A percentile compares a stretch with the other conserved stretches of the same genome.
Conservation (phyloP, 2,329 filamentous ascomycete species). For the Aspergillus sp. region DNA sequence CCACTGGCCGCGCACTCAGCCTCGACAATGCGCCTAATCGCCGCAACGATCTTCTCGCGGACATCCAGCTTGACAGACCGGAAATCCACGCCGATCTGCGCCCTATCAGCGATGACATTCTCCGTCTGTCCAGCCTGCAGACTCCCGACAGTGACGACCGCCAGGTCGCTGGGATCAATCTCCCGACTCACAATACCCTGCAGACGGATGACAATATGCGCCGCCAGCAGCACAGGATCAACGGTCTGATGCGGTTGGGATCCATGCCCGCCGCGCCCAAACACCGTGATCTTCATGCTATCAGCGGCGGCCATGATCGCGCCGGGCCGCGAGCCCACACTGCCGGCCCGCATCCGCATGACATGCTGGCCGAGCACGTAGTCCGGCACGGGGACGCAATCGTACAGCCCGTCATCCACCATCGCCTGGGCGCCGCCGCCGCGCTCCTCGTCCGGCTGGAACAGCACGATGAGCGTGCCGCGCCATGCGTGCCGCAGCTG, state of each 20-base stretch:
- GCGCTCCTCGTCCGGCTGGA: constrained; percentile 67
- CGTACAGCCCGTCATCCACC: constrained; percentile 58
- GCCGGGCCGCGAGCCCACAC: constrained; percentile 36
- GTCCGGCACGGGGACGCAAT: constrained; percentile 53
- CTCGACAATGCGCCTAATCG: constrained; percentile 54
- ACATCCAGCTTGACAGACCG: constrained; percentile 47
- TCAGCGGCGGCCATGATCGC: constrained; percentile 45
- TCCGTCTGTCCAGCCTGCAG: constrained; percentile 59
- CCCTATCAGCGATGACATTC: constrained; percentile 58
- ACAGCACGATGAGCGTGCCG: constrained; percentile 62
- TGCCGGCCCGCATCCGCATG: constrained; percentile 44
- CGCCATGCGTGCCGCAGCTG: constrained; percentile 50
- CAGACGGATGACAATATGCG: constrained; percentile 54
- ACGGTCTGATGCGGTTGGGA: constrained; percentile 55
- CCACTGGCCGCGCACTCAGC: constrained; percentile 54
- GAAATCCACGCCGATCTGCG: constrained; percentile 55
- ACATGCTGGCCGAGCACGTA: constrained; percentile 58
- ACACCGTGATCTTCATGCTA: constrained; percentile 52
- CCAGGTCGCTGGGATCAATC: constrained; percentile 51
- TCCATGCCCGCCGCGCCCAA: constrained; percentile 58
- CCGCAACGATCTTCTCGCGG: constrained; percentile 46
- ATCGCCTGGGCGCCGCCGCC: constrained; percentile 62
- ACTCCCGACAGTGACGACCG: constrained; percentile 58
- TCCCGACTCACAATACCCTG: constrained; percentile 59
- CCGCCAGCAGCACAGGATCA: constrained; percentile 59